Base-by-base conservation (phyloP, 306 rosid species). In the Trifolium fragiferum region DNA sequence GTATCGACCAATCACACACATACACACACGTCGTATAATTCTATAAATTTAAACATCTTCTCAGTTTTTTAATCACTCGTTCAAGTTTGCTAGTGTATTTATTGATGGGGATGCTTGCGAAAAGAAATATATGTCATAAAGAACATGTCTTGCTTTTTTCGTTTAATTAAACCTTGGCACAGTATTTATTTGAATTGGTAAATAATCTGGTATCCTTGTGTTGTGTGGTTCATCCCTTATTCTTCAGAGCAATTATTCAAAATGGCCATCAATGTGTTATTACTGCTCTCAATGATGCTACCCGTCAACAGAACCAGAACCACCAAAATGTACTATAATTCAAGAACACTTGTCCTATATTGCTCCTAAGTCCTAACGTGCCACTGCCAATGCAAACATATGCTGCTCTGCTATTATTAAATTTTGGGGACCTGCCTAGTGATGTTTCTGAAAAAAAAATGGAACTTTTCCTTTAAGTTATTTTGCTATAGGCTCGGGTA, bases 331-430 rank as follows among this genome's bases (percentile, higher is more conserved):
- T 53, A 18, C 16, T 37, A 66, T 30, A 43, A 57, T 13, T 44
- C 18, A 46, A 33, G 37, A 11, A 32, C 41, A 10, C 20, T 19
- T 20, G 70, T 59, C 64, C 51, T 59, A 32, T 23, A 33, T 18
- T 57, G 41, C 43, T 33, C 7, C 37, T 32, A 4, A 32, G 6
- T 14, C 15, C 12, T 38, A 9, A 64, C 21, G 61, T 20, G 2
- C 14, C 10, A 14, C 62, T 55, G 62, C 16, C 33, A 12, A 41
- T 55, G 49, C 50, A 68, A 41, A 67, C 47, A 44, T 43, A 58
- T 68, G 51, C 19, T 68, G 53, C 20, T 43, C 13, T 69, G 32
- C 35, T 55, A 61, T 70, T 71, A 73, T 73, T 53, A 10, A 19
- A 60, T 6, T 15, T 60, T 32, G 8, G n/a, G 66, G 41, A 60